Conservation (phyloP, 345 rosid genomes). For the Syzygium aromaticum region DNA sequence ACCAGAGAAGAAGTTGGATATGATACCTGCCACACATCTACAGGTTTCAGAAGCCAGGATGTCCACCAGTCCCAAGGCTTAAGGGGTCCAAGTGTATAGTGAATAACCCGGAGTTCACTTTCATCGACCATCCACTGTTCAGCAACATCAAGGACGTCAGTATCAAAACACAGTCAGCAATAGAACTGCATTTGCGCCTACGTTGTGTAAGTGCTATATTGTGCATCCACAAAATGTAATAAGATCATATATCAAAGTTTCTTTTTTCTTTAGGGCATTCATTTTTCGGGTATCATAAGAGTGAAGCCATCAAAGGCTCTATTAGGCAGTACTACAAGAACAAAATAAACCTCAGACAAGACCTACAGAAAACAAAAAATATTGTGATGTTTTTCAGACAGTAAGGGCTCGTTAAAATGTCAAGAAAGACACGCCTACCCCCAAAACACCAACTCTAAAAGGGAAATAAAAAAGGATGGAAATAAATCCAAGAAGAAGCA, state of each 20-base stretch:
- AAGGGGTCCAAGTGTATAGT: constrained; percentile 91
- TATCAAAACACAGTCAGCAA: background rate
- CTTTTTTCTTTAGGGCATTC: background rate
- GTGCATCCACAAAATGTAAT: background rate
- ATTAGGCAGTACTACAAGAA: background rate
- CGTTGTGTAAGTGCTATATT: background rate
- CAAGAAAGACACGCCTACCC: background rate
- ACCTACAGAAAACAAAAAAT: background rate
- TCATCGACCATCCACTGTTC: constrained; percentile 98
- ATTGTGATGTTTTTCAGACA: background rate
- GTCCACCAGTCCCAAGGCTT: constrained; percentile 99
- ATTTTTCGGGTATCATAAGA: background rate
- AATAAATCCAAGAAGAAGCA: background rate
- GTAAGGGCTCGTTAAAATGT: background rate
- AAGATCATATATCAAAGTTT: background rate
- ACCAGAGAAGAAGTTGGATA: background rate
- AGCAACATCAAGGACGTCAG: background rate
- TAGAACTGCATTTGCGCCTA: background rate
- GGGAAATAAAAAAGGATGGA: background rate
- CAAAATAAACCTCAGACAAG: background rate
- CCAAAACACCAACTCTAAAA: background rate
- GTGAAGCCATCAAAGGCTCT: background rate
- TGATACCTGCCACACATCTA: constrained; percentile 91
- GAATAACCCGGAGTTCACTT: constrained; percentile 77
- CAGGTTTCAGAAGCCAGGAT: constrained; percentile 92